Conservation (phyloP, 2,329 filamentous ascomycete species). For the Ophiostoma quercus region DNA sequence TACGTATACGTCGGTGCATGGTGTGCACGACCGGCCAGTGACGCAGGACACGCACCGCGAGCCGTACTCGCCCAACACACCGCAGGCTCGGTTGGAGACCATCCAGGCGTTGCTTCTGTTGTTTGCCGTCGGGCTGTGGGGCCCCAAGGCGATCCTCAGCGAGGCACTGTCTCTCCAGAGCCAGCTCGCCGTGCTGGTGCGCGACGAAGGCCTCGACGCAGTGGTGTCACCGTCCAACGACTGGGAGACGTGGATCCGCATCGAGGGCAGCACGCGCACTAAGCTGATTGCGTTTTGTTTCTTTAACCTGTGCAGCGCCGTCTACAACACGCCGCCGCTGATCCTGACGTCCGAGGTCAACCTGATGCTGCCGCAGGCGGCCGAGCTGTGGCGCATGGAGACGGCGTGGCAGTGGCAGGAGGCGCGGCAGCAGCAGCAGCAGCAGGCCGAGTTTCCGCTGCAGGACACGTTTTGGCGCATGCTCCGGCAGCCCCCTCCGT, state of each 20-base stretch:
- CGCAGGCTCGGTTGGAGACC: constrained; percentile 56
- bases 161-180: constrained; percentile 57
- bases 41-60: constrained; percentile 56
- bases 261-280: constrained; percentile 53
- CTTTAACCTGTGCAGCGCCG: constrained; percentile 58
- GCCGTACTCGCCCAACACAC: constrained; percentile 55
- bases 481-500: constrained; percentile 35
- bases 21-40: constrained; percentile 46
- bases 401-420: constrained; percentile 57
- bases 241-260: constrained; percentile 57
- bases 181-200: constrained; percentile 51
- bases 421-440: constrained; percentile 41
- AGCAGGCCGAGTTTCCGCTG: constrained; percentile 48
- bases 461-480: constrained; percentile 42
- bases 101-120: constrained; percentile 59
- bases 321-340: constrained; percentile 55
- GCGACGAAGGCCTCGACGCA: constrained; percentile 52
- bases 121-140: constrained; percentile 57
- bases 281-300: constrained; percentile 58
- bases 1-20: constrained; percentile 52
- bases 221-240: constrained; percentile 45
- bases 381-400: constrained; percentile 54
- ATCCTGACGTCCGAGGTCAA: constrained; percentile 56
- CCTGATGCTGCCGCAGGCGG: constrained; percentile 50
- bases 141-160: constrained; percentile 54